These are phyloP conservation scores for Xylaria nigripes DNA, from an alignment of 495 filamentous ascomycete species.

Conservation along the genomic window DNA sequence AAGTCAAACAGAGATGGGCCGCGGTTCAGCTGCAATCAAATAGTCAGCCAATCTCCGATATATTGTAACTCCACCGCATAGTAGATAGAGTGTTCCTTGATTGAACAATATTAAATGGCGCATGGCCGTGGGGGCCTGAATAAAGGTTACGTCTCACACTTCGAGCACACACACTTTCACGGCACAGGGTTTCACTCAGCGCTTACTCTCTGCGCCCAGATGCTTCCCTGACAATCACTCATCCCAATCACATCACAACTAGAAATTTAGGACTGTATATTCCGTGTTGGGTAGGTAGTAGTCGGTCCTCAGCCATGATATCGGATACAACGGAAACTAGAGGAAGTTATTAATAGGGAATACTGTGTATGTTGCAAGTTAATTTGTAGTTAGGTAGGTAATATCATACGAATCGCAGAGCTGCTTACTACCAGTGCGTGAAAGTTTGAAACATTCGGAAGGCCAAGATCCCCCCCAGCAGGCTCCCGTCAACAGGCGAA, in stretches of 20 bases:
- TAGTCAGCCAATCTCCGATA: not conserved
- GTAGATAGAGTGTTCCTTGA: not conserved
- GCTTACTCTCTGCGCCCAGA: constrained; percentile 11
- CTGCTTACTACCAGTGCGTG: not conserved
- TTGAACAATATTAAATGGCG: not conserved
- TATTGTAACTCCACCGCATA: not conserved
- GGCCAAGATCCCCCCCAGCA: too few relatives aligned
- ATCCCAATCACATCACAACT: constrained; percentile 6
- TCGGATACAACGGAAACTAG: constrained; percentile 1
- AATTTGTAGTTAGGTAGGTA: not conserved
- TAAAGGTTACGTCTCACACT: constrained; percentile 4
- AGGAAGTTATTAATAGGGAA: not conserved
- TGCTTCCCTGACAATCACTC: not conserved
- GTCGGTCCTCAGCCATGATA: not conserved
- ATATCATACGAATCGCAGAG: not conserved
- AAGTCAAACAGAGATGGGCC: not conserved
- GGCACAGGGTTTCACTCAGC: constrained; percentile 9
- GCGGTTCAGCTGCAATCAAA: not conserved
- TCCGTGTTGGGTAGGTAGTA: not conserved
- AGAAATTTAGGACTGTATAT: not conserved
- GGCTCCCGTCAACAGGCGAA: too few relatives aligned
- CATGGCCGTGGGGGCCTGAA: not conserved
- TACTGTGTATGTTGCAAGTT: not conserved
- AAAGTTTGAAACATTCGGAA: too few relatives aligned
- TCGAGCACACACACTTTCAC: not conserved